Evolutionary conservation across 192 early-diverging fungal species (phyloP), one percentile per base, ranked within the genome.

Genomic region (Obelidium mucronatum): DNA sequence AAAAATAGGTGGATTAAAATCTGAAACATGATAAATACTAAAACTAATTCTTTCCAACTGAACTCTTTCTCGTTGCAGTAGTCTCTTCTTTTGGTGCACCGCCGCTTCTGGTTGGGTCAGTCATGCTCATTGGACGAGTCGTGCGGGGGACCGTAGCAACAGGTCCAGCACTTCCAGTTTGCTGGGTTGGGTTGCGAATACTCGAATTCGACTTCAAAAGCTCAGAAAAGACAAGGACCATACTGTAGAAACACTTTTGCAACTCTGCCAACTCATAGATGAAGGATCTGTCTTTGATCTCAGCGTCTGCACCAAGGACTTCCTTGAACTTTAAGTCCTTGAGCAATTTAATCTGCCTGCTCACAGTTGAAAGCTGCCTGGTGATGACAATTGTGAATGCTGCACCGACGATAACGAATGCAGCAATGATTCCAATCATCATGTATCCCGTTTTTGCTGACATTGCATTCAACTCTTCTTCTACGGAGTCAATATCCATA

Each of bases 241-340:
- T 26, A n/a, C 30, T 56, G 22, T 28, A 40, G 40, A 73, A 73
- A 8, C 13, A 64, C 22, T 62, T 11, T 33, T 73, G 71, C n/a
- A 73, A 36, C 13, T 61, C 56, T 6, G 53, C 17, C 5, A 73
- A 56, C 58, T 73, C 71, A 8, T 5, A 30, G 8, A 73, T 40
- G 39, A 73, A 73, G 3, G 56, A 64, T 31, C 26, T 19, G 34
- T 17, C 22, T 54, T 62, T 73, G 26, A 73, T 56, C 6, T 56
- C 71, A 24, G 22, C 55, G 17, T 73, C 40, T 19, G 30, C 31
- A n/a, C 61, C 48, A 13, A 73, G 34, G 34, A 62, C 58, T 34
- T 73, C 71, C 37, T 63, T 26, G 37, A 73, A 73, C 22, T 54
- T 62, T 53, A 73, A 36, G 34, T 63, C 61, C 1, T 67, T 77